Evolutionary conservation across 2,329 filamentous ascomycete species (phyloP).

Genomic region (Cordyceps fumosorosea): DNA sequence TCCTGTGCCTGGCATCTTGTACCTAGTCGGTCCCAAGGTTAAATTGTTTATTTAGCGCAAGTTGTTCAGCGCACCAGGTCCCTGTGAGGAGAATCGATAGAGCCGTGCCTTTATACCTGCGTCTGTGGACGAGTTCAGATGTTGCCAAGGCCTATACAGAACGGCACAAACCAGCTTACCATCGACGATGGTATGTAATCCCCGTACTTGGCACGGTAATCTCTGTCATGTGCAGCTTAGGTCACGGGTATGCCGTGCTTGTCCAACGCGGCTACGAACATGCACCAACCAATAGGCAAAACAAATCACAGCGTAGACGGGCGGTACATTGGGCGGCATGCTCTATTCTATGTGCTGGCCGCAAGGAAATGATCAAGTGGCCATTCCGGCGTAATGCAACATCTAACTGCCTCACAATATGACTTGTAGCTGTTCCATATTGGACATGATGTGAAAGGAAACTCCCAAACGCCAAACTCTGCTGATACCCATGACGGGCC

Average conservation of each 20-base stretch:
- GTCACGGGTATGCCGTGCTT: not conserved
- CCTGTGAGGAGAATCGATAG: not conserved
- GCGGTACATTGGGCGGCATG: not conserved
- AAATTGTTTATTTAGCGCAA: not conserved
- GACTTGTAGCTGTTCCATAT: slow-evolving; percentile 10
- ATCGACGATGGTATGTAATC: too few relatives aligned
- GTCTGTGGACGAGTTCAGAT: too few relatives aligned
- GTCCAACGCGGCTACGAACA: not conserved
- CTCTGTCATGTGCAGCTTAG: not conserved
- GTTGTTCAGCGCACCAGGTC: not conserved
- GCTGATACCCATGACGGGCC: not conserved
- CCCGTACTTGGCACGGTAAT: not conserved
- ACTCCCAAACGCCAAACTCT: slow-evolving; percentile 24
- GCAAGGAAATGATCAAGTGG: not conserved
- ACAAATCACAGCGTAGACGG: not conserved
- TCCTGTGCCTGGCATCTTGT: not conserved
- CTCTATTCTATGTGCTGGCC: slow-evolving; percentile 10
- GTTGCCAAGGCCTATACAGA: too few relatives aligned
- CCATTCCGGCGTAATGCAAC: not conserved
- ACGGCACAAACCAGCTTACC: too few relatives aligned
- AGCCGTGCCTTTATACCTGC: too few relatives aligned
- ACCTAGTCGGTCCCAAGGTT: not conserved
- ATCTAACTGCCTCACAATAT: slow-evolving; percentile 11
- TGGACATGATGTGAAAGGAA: slow-evolving; percentile 14
- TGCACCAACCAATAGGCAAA: not conserved